A percentile compares a stretch with the other conserved stretches of the same genome.
Evolutionary conservation across 1,284 basidiomycete species (phyloP).

Genomic region (Cryptococcus sp.): DNA sequence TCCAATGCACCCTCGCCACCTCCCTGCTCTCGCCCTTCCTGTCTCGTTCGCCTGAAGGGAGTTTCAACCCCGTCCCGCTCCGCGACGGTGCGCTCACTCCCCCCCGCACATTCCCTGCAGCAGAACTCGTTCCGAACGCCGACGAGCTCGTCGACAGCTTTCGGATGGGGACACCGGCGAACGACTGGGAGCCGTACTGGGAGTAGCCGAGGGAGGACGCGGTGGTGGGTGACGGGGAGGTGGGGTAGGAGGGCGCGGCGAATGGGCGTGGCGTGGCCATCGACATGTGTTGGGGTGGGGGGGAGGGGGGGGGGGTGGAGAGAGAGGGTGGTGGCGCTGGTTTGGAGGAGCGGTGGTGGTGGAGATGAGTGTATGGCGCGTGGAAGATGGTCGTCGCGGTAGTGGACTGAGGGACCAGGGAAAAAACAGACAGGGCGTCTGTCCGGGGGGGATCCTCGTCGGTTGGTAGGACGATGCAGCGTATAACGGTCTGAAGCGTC

Average conservation of each 20-base stretch:
- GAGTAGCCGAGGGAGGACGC: slow-evolving; percentile 36
- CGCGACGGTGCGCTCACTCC: slow-evolving; percentile 7
- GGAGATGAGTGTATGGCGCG: not conserved
- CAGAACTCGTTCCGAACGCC: slow-evolving; percentile 5
- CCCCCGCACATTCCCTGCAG: not conserved
- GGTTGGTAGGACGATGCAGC: no score
- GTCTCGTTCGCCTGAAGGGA: slow-evolving; percentile 7
- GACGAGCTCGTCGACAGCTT: slow-evolving; percentile 15
- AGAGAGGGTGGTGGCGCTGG: not conserved
- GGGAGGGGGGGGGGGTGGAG: not conserved
- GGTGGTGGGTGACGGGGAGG: slow-evolving; percentile 30
- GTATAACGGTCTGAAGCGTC: no score
- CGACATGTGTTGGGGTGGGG: slow-evolving; percentile 12
- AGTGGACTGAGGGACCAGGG: not conserved
- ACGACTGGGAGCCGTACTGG: slow-evolving; percentile 31
- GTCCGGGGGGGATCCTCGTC: no score
- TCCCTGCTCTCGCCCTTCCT: slow-evolving; percentile 38
- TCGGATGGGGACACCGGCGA: slow-evolving; percentile 10
- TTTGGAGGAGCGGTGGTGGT: not conserved
- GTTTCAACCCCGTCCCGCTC: slow-evolving; percentile 9
- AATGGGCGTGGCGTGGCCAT: slow-evolving; percentile 24
- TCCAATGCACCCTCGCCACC: slow-evolving; percentile 48
- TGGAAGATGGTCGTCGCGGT: not conserved
- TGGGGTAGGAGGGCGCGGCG: slow-evolving; percentile 18
- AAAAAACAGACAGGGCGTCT: not conserved